phyloP scores from a whole-genome alignment of 2,329 filamentous ascomycete species.

The Penicillium concentricum region DNA sequence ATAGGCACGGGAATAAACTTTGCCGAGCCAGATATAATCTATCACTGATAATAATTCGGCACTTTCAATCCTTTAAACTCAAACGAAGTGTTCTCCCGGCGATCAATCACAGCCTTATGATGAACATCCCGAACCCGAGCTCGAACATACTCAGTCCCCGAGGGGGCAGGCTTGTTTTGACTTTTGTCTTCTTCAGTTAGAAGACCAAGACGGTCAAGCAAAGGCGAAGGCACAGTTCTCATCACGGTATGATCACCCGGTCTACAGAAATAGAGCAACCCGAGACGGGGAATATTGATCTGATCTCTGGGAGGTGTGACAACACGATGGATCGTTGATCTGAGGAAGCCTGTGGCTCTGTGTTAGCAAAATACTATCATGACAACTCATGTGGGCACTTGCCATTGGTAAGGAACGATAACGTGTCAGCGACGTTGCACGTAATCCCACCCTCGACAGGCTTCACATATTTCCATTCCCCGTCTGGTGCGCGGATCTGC shows the following conservation, averaged over 20 bases:
- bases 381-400: not conserved
- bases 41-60: constrained; percentile 35
- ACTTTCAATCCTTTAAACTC: constrained; percentile 46
- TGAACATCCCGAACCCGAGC: constrained; percentile 50
- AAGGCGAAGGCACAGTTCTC: constrained; percentile 37
- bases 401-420: constrained; percentile 52
- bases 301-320: constrained; percentile 38
- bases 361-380: not conserved
- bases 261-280: constrained; percentile 40
- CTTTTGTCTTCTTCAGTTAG: constrained; percentile 43
- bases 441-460: constrained; percentile 51
- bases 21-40: too few species aligned
- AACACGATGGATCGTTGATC: constrained; percentile 39
- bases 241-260: constrained; percentile 33
- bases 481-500: constrained; percentile 51
- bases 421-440: constrained; percentile 52
- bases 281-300: constrained; percentile 30
- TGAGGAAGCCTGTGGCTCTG: constrained; percentile 18
- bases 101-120: constrained; percentile 46
- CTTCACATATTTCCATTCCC: constrained; percentile 53
- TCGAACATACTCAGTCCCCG: constrained; percentile 48
- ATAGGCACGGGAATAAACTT: not conserved
- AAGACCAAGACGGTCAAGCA: constrained; percentile 40
- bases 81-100: constrained; percentile 46
- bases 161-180: constrained; percentile 33